phyloP scores from a whole-genome alignment of 208 protist genomes.

The Balamuthia mandrillaris region DNA sequence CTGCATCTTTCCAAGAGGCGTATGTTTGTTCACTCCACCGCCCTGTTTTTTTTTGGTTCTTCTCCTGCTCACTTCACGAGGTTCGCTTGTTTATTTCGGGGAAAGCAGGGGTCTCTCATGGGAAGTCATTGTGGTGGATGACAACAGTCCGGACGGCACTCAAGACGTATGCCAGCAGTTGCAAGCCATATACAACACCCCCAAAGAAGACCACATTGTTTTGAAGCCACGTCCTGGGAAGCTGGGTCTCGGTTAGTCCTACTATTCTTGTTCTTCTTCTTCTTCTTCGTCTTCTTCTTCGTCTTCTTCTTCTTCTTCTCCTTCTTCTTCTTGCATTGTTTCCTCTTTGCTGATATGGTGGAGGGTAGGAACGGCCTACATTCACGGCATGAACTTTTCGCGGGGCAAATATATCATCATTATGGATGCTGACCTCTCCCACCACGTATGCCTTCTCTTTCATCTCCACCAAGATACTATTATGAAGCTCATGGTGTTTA shows the following conservation, averaged over 20 bases:
- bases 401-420: conserved; percentile 71
- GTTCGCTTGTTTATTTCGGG: conserved; percentile 7
- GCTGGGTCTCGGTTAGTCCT: conserved; percentile 60
- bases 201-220: background rate
- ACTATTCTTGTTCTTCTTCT: background rate
- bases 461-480: background rate
- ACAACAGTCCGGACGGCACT: conserved; percentile 73
- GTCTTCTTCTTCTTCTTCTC: background rate
- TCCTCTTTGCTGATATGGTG: background rate
- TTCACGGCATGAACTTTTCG: conserved; percentile 64
- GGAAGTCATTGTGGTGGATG: conserved; percentile 69
- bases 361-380: conserved; percentile 61
- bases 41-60: conserved; percentile 32
- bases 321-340: background rate
- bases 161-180: conserved; percentile 61
- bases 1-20: conserved; percentile 44
- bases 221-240: conserved; percentile 65
- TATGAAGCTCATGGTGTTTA: too few relatives aligned
- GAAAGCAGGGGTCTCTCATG: conserved; percentile 45
- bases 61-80: conserved; percentile 22
- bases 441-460: conserved; percentile 57
- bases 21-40: background rate
- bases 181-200: conserved; percentile 60
- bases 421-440: conserved; percentile 75
- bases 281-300: background rate